Percentiles rank a stretch among this genome's conserved stretches.
These are phyloP conservation scores for Apiospora kogelbergensis DNA, from an alignment of 2,329 filamentous ascomycete species.

Conservation along the genomic window DNA sequence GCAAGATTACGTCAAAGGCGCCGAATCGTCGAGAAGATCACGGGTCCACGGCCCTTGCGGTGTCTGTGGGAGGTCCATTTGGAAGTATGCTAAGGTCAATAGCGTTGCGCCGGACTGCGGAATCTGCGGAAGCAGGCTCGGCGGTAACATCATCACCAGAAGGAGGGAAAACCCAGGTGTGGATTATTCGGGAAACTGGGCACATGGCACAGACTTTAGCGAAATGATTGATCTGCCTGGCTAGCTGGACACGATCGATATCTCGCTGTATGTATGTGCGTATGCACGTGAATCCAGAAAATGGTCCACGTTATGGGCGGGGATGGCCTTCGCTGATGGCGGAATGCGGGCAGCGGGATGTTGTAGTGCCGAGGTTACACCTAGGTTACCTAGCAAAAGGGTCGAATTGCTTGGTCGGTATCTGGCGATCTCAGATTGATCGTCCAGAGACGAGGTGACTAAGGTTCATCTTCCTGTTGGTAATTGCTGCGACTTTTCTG, in stretches of 20 bases:
- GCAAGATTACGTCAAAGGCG: neutral
- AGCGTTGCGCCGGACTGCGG: neutral
- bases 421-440: conserved; percentile 4
- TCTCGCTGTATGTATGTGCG: neutral
- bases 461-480: neutral
- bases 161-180: neutral
- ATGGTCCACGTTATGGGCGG: neutral
- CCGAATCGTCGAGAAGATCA: neutral
- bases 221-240: neutral
- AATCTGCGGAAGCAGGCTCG: neutral
- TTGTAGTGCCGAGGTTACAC: neutral
- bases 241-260: neutral
- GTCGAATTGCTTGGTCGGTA: neutral
- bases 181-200: neutral
- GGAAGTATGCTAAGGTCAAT: neutral
- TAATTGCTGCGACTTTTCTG: neutral
- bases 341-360: neutral
- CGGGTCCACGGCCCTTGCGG: neutral
- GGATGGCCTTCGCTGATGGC: neutral
- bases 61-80: neutral
- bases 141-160: neutral
- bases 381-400: neutral
- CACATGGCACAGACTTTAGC: neutral
- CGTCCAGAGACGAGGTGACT: neutral
- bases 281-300: neutral